Evolutionary conservation across 176 grass and related monocot genomes (phyloP), one percentile per base, ranked within the genome.

Genomic region (Luzula sylvatica): DNA sequence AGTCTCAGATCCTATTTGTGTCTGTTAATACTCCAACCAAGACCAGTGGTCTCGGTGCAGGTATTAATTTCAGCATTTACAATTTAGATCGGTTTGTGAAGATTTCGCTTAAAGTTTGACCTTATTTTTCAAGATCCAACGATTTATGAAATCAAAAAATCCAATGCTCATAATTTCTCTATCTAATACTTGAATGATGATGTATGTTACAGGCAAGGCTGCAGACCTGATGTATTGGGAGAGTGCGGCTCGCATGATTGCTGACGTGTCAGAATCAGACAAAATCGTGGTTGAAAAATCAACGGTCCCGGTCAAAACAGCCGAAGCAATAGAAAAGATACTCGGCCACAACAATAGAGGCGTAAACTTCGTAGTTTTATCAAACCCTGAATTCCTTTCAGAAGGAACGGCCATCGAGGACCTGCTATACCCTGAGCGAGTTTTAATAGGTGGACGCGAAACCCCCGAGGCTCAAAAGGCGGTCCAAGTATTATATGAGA

Each of bases 271-370:
- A 47, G 85, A 81, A 56, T 86, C 87, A 1, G 81, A 93, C 73
- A 93, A 93, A 73, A 93, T 93, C 0, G 87, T 93, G 3, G 87
- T 93, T 3, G 87, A 93, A 82, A 93, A 93, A 68, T 93, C 87
- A 40, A 93, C 87, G n/a, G 87, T 93, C 27, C 87, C 87, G 46
- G 87, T 93, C 23, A 93, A 93, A 67, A 93, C 87, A 4, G 87
- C 87, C 1, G 87, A 93, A 76, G 87, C 87, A 3, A 93, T 93
- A 14, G 77, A 93, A 56, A 93, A 93, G 72, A 93, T 93, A 61
- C 53, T 93, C 26, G 85, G 77, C 17, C 87, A 93, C 81, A 93
- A 93, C 65, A 86, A 77, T 63, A 82, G 74, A 50, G 77, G 87
- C 57, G 84, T 86, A 46, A 93, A 75, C 58, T 93, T 78, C 69